Evolutionary conservation across 306 rosid genomes (phyloP).

Genomic region (Cicer judaicum): DNA sequence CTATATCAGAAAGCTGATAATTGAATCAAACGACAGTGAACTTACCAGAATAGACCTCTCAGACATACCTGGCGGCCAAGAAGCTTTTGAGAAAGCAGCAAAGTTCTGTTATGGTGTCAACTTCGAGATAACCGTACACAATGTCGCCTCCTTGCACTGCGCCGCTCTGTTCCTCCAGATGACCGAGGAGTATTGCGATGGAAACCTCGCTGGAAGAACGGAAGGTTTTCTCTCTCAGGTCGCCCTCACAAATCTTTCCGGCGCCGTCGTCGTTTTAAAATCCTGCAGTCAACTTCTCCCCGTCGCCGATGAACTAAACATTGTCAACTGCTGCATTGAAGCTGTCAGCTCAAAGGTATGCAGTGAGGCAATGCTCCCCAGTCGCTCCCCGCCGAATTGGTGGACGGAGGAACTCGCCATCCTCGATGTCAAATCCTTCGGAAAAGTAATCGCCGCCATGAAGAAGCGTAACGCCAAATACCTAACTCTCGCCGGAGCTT

Average conservation of each 20-base stretch:
- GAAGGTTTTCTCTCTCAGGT: constrained; percentile 78
- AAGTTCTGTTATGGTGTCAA: constrained; percentile 92
- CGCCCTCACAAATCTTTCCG: constrained; percentile 64
- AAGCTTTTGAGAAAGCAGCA: constrained; percentile 86
- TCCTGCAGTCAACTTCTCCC: constrained; percentile 68
- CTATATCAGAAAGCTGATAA: constrained; percentile 69
- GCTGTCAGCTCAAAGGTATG: constrained; percentile 58
- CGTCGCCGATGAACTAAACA: constrained; percentile 55
- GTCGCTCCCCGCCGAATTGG: constrained; percentile 84
- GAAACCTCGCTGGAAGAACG: constrained; percentile 71
- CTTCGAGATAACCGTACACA: constrained; percentile 83
- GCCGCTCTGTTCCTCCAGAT: constrained; percentile 85
- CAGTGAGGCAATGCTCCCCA: constrained; percentile 73
- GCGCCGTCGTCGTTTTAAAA: constrained; percentile 68
- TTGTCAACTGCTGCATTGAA: constrained; percentile 65
- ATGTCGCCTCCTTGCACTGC: constrained; percentile 76
- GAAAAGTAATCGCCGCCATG: constrained; percentile 66
- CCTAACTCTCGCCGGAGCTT: constrained; percentile 60
- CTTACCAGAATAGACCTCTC: constrained; percentile 67
- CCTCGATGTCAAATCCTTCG: constrained; percentile 59
- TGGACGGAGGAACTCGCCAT: constrained; percentile 87
- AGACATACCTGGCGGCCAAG: constrained; percentile 82
- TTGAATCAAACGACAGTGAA: constrained; percentile 70
- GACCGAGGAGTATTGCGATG: constrained; percentile 70
- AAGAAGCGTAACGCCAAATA: constrained; percentile 63